Evolutionary conservation across 2,329 filamentous ascomycete species (phyloP).

Genomic region (Monosporascus sp.): DNA sequence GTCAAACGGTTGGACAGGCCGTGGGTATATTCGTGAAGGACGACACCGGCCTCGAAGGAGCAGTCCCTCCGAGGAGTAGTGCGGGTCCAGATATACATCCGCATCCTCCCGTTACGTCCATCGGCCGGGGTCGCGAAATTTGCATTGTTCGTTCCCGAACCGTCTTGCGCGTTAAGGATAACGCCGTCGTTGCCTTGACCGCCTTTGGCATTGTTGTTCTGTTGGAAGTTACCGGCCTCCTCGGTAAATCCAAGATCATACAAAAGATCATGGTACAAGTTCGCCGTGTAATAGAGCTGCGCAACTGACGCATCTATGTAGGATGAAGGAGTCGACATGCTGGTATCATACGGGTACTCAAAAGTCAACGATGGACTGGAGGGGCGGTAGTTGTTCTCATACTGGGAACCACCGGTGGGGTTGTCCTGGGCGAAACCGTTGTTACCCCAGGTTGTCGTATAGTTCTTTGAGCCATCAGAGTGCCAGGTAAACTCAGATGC

Average conservation of each 20-base stretch:
- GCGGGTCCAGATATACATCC: conserved; percentile 53
- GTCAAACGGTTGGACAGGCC: conserved; percentile 54
- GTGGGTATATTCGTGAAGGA: conserved; percentile 57
- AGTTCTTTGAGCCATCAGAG: conserved; percentile 40
- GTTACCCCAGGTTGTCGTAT: conserved; percentile 53
- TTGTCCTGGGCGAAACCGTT: conserved; percentile 53
- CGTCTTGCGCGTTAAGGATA: conserved; percentile 54
- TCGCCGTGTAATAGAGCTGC: conserved; percentile 58
- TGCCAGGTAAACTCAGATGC: conserved; percentile 52
- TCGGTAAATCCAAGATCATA: conserved; percentile 55
- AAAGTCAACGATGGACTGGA: conserved; percentile 38
- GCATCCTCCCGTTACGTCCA: conserved; percentile 48
- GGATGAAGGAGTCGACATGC: conserved; percentile 26
- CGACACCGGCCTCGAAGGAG: conserved; percentile 54
- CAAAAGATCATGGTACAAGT: conserved; percentile 56
- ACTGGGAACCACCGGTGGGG: conserved; percentile 38
- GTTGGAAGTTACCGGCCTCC: conserved; percentile 55
- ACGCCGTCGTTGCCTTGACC: conserved; percentile 48
- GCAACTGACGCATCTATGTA: conserved; percentile 53
- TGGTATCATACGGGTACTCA: conserved; percentile 37
- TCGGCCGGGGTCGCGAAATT: conserved; percentile 52
- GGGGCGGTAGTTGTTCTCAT: conserved; percentile 48
- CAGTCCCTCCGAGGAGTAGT: conserved; percentile 46
- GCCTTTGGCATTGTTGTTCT: conserved; percentile 50
- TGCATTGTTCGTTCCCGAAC: conserved; percentile 50